Evolutionary conservation across 345 rosid species (phyloP).

Genomic region (Erucastrum elatum): DNA sequence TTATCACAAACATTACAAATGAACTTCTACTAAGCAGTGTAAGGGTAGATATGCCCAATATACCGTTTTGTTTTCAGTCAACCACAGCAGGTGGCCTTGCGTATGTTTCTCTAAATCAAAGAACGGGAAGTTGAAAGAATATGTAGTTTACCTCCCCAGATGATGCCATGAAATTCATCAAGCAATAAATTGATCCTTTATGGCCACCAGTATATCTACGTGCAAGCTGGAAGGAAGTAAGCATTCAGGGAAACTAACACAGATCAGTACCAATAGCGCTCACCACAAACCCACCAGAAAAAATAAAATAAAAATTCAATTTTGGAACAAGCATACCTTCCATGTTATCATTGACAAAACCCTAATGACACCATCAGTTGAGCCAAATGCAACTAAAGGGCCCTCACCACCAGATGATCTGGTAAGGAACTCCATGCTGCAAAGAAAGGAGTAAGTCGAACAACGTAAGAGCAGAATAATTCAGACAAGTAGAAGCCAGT

Average conservation of each 20-base stretch:
- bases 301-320: neutral
- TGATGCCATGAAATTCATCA: conserved; percentile 97
- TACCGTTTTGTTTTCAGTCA: conserved; percentile 3
- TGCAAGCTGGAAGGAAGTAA: conserved; percentile 68
- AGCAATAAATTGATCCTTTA: conserved; percentile 89
- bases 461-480: conserved; percentile 15
- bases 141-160: conserved; percentile 85
- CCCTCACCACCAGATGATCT: conserved; percentile 84
- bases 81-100: conserved; percentile 3
- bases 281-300: conserved; percentile 8
- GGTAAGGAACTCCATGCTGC: conserved; percentile 93
- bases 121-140: conserved; percentile 9
- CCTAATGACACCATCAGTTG: conserved; percentile 96
- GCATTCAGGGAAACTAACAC: conserved; percentile 13
- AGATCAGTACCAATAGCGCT: conserved; percentile 21
- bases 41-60: neutral
- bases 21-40: neutral
- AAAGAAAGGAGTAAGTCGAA: conserved; percentile 25
- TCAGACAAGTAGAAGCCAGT: neutral
- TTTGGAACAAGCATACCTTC: conserved; percentile 63
- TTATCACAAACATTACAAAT: conserved; percentile 9
- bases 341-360: conserved; percentile 99
- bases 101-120: conserved; percentile 4
- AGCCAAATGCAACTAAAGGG: conserved; percentile 97
- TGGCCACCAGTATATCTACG: conserved; percentile 97